Conservation (phyloP, 192 early-diverging fungal species). For the Geosiphon pyriformis region DNA sequence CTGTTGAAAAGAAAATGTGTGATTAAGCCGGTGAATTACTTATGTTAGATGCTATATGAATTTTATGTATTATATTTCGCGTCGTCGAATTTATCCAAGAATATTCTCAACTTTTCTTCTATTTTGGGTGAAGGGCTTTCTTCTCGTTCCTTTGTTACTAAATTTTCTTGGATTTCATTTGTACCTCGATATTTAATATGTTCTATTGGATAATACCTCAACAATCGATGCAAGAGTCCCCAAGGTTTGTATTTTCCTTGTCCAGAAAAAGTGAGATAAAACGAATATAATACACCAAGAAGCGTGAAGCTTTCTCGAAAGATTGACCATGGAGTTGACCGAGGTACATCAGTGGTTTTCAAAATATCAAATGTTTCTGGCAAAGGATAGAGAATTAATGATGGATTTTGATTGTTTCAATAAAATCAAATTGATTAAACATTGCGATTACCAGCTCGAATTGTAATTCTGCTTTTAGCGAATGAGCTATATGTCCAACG, state of each 20-base stretch:
- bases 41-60: too few relatives aligned
- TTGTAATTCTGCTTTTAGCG: conserved; percentile 1
- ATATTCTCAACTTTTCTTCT: conserved; percentile 6
- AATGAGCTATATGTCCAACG: not conserved
- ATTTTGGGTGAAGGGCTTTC: not conserved
- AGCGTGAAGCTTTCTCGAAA: not conserved
- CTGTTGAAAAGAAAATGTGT: too few relatives aligned
- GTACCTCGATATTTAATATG: not conserved
- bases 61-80: conserved; percentile 18
- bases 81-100: conserved; percentile 2
- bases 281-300: conserved; percentile 1
- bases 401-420: not conserved
- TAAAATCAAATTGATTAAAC: not conserved
- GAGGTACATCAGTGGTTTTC: not conserved
- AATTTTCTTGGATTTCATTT: not conserved
- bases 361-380: conserved; percentile 9
- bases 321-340: not conserved
- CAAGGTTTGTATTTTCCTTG: conserved; percentile 19
- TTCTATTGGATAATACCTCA: conserved; percentile 15
- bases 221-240: conserved; percentile 5
- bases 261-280: conserved; percentile 10
- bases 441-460: conserved; percentile 14
- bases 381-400: not conserved
- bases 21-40: too few relatives aligned
- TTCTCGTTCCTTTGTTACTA: not conserved